Evolutionary conservation across 495 filamentous ascomycete genomes (phyloP).

Genomic region (Chlorociboria aeruginascens): DNA sequence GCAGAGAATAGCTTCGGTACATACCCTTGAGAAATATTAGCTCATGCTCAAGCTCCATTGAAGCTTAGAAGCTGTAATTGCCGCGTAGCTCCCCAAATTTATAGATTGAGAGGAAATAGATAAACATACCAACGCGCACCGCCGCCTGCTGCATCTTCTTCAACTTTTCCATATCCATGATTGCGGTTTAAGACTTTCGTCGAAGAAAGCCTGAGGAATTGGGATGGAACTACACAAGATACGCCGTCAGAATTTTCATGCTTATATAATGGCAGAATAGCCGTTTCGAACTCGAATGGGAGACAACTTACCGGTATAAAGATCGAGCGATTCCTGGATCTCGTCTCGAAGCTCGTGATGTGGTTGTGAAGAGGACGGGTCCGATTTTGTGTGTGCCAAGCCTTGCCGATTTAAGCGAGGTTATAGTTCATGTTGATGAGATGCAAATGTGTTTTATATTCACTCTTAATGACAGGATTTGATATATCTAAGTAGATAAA

Average conservation of each 20-base stretch:
- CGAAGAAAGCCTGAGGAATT: not conserved
- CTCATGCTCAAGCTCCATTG: constrained; percentile 1
- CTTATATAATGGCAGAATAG: not conserved
- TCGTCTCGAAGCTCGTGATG: constrained; percentile 1
- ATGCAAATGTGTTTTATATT: no score
- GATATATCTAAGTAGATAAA: no score
- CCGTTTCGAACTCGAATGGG: not conserved
- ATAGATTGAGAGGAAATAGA: constrained; percentile 10
- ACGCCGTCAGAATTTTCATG: not conserved
- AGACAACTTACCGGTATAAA: constrained; percentile 1
- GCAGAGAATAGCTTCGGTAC: constrained; percentile 11
- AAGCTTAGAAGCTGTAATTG: not conserved
- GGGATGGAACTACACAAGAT: not conserved
- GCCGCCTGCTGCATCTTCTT: constrained; percentile 65
- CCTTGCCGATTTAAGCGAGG: not conserved
- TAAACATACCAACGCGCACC: constrained; percentile 63
- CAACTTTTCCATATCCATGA: constrained; percentile 62
- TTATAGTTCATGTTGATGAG: no score
- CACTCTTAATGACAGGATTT: no score
- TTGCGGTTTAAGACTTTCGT: constrained; percentile 25
- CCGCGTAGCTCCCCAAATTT: not conserved
- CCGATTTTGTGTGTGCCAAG: constrained; percentile 8
- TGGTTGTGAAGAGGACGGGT: not conserved
- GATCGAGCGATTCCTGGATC: constrained; percentile 3
- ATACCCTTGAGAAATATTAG: constrained; percentile 23